Evolutionary conservation across 345 rosid species (phyloP).

Genomic region (Populus nigra): DNA sequence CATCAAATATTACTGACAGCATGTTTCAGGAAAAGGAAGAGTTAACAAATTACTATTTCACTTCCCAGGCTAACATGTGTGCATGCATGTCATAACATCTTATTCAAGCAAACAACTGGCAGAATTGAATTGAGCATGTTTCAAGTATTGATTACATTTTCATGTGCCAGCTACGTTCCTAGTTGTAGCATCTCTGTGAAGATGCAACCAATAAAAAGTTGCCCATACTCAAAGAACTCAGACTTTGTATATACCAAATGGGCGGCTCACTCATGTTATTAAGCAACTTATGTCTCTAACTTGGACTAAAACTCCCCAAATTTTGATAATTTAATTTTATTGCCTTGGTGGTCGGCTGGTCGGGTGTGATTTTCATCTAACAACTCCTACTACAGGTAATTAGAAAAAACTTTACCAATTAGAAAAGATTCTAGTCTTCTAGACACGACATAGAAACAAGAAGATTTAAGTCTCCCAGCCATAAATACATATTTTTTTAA

Average conservation of each 20-base stretch:
- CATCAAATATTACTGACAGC: neutral
- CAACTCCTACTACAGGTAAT: neutral
- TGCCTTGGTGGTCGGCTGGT: neutral
- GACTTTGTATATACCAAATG: neutral
- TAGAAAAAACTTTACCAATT: neutral
- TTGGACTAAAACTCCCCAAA: neutral
- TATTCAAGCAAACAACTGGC: neutral
- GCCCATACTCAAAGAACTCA: neutral
- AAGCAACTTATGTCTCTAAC: neutral
- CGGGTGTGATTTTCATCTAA: neutral
- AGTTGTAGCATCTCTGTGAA: neutral
- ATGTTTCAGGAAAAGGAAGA: neutral
- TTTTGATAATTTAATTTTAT: neutral
- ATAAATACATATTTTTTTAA: too few species aligned
- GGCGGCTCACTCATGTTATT: neutral
- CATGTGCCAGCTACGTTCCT: neutral
- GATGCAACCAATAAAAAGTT: neutral
- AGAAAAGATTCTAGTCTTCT: neutral
- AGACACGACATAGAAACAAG: neutral
- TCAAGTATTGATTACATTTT: neutral
- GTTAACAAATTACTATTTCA: neutral
- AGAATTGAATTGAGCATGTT: neutral
- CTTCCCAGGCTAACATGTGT: neutral
- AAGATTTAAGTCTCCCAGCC: too few species aligned
- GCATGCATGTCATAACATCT: neutral